Base-by-base conservation (phyloP, 495 filamentous ascomycete genomes). In the Penicillium fimorum region DNA sequence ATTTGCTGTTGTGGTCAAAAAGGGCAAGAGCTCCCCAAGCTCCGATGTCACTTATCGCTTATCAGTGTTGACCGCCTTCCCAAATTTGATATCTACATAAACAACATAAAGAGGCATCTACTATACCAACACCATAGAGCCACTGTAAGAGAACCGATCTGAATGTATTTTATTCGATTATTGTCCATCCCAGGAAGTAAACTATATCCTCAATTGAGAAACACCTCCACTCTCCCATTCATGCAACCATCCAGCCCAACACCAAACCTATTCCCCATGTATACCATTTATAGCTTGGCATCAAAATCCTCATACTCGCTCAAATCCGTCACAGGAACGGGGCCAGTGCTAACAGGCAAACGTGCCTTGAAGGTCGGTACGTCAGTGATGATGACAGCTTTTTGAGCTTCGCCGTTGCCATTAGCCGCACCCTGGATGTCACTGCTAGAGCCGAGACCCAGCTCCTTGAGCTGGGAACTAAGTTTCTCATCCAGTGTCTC, bases 261-360 rank as follows among this genome's bases (percentile, higher is more conserved):
- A 47, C 25, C 9, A 38, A 47, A 55, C 45, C 47, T 18, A 17
- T 22, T 24, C 30, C 58, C 25, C 4, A 35, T 12, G 20, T 25
- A 59, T 27, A 47, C 17, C n/a, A 15, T 50, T 80, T 70, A 90
- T 46, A 94, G 81, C 75, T 94, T 94, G 12, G 88, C 71, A 49
- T 86, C 87, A 59, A 85, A 72, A 56, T 96, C 92, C 70, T 93
- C 89, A 65, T 88, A 96, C 55, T 90, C 89, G 58, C 76, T 87
- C 47, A 97, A 74, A 64, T 91, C 84, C 51, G 75, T 82, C n/a
- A 90, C 79, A 1, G 92, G 82, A 50, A 77, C 79, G 1, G 91
- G 83, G 0, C 88, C 92, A 25, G 79, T 75, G 58, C 83, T 92
- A 44, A 88, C 80, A 55, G 79, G 74, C 51, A 93, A 69, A 18